Base-by-base conservation (phyloP, 371 early-diverging fungal species). In the Dinochytrium kinnereticum region DNA sequence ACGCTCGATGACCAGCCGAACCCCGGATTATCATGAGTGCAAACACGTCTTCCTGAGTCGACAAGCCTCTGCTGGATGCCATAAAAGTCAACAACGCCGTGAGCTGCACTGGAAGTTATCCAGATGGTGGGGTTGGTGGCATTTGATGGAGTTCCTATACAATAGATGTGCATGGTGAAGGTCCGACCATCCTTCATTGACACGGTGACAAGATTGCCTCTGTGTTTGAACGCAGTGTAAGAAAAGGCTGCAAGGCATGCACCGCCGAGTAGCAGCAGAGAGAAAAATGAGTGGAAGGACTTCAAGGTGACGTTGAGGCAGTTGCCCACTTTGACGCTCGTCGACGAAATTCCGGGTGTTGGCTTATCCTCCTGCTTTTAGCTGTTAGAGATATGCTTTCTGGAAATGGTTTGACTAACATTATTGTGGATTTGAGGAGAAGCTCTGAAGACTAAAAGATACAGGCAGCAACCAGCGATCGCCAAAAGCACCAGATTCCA, bases 1-100 rank as follows among this genome's bases (percentile, higher is more conserved):
- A 28, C 57, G 37, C 19, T 15, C 24, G 34, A 7, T 37, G 61
- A 61, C 61, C 61, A 61, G 24, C 61, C 61, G 61, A 61, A 61
- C 7, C 61, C 61, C 3, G 61, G 61, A 17, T 17, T 17, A 55
- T 55, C 57, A 7, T 55, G 30, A 13, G 30, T 30, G 57, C 57
- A 55, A 28, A 55, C 57, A 21, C 57, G 57, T 28, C 57, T 55
- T 55, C 57, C 57, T 17, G 57, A 13, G 26, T 55, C 57, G 30
- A 28, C 57, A 7, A 55, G 26, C 28, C 57, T 17, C 26, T 55
- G 10, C 30, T 55, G 57, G 57, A 55, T 30, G 30, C 57, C 57
- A 7, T 26, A 26, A 26, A 15, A 55, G 57, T 55, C 57, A 7
- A 55, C 57, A 30, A 30, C 30, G 28, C 57, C 57, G 28, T 55